A percentile compares a stretch with the other conserved stretches of the same genome.
phyloP scores from a whole-genome alignment of 108 stramenopile species.

The Mayamaea pseudoterrestris region DNA sequence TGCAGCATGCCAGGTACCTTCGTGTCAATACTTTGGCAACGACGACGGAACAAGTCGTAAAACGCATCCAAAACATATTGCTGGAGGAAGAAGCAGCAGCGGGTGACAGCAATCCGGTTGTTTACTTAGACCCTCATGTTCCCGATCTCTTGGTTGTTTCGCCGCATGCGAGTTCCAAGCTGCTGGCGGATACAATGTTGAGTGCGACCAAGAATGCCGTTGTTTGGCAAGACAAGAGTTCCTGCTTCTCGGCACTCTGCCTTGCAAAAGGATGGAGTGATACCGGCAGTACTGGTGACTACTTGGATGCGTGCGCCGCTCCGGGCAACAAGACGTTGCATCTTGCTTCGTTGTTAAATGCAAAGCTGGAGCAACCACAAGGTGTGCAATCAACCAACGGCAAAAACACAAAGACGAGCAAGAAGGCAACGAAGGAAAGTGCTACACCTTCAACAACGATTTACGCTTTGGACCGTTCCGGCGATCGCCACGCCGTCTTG shows the following conservation, averaged over 20 bases:
- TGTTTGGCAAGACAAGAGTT: constrained; percentile 87
- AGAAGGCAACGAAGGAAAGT: constrained; percentile 6
- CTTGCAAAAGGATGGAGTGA: constrained; percentile 50
- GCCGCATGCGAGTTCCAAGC: constrained; percentile 19
- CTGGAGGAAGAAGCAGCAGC: background rate
- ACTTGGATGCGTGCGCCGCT: constrained; percentile 97
- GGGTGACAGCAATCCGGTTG: background rate
- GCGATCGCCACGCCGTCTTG: constrained; percentile 60
- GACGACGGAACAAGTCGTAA: constrained; percentile 21
- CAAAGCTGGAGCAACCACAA: too few relatives aligned
- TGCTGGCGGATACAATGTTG: constrained; percentile 1
- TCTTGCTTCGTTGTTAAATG: constrained; percentile 71
- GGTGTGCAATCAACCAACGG: too few relatives aligned
- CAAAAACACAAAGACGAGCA: background rate
- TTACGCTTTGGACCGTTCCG: constrained; percentile 82
- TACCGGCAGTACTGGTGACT: constrained; percentile 17
- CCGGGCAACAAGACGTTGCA: constrained; percentile 99
- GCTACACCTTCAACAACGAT: constrained; percentile 19
- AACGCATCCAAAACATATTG: constrained; percentile 12
- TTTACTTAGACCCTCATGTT: constrained; percentile 66
- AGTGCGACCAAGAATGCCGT: constrained; percentile 27
- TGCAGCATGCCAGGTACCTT: constrained; percentile 75
- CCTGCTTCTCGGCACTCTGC: constrained; percentile 92
- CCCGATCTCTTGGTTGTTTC: constrained; percentile 78
- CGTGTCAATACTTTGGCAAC: constrained; percentile 68